A percentile compares a stretch with the other conserved stretches of the same genome.
These are phyloP conservation scores for Prillingera fragicola DNA, from an alignment of 1,284 basidiomycete genomes.

Conservation along the genomic window DNA sequence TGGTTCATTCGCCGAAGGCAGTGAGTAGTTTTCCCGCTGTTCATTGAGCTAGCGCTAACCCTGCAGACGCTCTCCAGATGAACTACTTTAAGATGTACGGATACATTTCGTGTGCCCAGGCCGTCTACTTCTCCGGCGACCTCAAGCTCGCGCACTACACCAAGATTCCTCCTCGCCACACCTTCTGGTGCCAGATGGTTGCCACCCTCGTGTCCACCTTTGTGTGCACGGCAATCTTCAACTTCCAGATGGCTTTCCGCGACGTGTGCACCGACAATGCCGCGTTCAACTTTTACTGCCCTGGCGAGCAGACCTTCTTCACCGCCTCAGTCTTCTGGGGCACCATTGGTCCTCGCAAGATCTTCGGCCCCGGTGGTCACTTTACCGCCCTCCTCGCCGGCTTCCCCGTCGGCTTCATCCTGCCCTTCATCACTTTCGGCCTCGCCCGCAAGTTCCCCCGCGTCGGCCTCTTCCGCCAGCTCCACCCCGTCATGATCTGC, in stretches of 20 bases:
- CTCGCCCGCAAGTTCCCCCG: constrained; percentile 8
- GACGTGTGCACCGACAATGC: constrained; percentile 24
- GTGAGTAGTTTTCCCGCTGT: too few relatives aligned
- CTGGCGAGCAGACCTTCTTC: constrained; percentile 10
- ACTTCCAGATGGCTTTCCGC: constrained; percentile 24
- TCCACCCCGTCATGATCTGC: constrained; percentile 11
- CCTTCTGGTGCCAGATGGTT: constrained; percentile 66
- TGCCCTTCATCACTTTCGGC: constrained; percentile 48
- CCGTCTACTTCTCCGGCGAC: constrained; percentile 51
- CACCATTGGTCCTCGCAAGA: constrained; percentile 63
- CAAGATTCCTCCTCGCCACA: constrained; percentile 31
- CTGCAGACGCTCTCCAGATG: constrained; percentile 57
- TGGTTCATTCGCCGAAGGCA: constrained; percentile 53
- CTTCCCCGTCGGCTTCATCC: constrained; percentile 66
- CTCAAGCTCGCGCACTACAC: constrained; percentile 50
- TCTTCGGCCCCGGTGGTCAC: constrained; percentile 65
- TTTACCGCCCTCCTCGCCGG: constrained; percentile 56
- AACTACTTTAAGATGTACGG: constrained; percentile 57
- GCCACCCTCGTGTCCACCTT: constrained; percentile 55
- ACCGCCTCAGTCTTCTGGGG: constrained; percentile 64
- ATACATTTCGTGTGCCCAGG: constrained; percentile 55
- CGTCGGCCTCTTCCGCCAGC: constrained; percentile 3
- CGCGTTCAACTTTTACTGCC: constrained; percentile 16
- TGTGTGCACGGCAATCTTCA: constrained; percentile 21
- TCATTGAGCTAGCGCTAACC: too few relatives aligned